phyloP scores from a whole-genome alignment of 78 protist species.

The Dictyostelium discoideum region DNA sequence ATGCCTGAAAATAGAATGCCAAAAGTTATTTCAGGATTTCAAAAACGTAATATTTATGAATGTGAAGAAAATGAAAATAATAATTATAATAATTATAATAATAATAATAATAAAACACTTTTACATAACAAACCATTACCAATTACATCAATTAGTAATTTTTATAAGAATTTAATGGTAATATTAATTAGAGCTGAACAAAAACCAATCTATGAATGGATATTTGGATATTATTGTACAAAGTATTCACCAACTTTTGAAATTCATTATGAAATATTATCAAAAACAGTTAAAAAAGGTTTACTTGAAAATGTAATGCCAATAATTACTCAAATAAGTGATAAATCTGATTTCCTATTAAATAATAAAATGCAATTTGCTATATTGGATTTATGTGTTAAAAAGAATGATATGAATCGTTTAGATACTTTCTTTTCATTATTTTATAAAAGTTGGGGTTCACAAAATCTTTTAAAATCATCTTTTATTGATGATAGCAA shows the following conservation, averaged over 20 bases:
- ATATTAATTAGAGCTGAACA: background rate
- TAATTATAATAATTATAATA: background rate
- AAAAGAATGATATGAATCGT: background rate
- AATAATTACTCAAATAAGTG: background rate
- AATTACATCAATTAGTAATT: background rate
- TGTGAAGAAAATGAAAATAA: too few relatives aligned
- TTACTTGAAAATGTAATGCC: background rate
- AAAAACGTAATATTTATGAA: too few relatives aligned
- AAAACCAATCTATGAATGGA: background rate
- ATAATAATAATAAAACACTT: background rate
- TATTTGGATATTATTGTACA: background rate
- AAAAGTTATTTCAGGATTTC: too few relatives aligned
- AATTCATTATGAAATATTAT: background rate
- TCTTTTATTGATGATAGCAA: background rate
- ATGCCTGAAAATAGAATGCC: too few relatives aligned
- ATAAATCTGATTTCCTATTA: background rate
- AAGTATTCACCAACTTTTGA: background rate
- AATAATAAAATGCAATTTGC: background rate
- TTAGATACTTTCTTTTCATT: background rate
- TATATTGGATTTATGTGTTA: background rate
- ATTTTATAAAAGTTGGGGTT: background rate
- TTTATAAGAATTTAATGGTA: background rate
- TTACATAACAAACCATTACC: background rate
- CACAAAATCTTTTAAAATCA: background rate
- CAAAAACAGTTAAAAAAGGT: background rate